Conservation (phyloP, 495 filamentous ascomycete genomes). For the Podospora appendiculata region DNA sequence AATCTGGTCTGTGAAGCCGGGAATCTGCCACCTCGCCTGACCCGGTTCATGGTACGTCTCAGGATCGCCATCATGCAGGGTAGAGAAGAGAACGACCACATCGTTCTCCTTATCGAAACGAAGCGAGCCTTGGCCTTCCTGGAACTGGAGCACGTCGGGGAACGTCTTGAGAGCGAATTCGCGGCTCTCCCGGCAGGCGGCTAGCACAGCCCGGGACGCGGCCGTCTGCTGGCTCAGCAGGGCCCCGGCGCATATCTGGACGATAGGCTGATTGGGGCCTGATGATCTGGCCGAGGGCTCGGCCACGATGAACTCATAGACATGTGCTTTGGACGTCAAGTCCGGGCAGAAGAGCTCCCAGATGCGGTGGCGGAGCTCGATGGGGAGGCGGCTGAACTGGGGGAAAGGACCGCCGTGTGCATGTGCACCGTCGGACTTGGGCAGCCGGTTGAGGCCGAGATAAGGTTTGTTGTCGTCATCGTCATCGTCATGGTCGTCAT, state of each 20-base stretch:
- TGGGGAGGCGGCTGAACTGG: constrained; percentile 28
- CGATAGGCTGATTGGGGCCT: too few species aligned
- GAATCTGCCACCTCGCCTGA: too few species aligned
- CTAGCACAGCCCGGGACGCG: constrained; percentile 20
- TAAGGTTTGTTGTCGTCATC: neutral
- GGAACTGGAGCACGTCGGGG: constrained; percentile 23
- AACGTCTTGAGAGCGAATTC: constrained; percentile 19
- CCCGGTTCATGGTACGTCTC: too few species aligned
- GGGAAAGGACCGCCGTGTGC: constrained; percentile 24
- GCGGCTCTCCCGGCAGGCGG: constrained; percentile 28
- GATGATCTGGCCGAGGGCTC: too few species aligned
- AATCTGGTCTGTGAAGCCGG: too few species aligned
- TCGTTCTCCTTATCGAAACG: constrained; percentile 27
- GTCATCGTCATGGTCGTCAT: constrained; percentile 1
- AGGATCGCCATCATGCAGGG: too few species aligned
- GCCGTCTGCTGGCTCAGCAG: constrained; percentile 20
- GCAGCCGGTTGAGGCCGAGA: neutral
- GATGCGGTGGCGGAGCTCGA: constrained; percentile 30
- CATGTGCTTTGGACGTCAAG: constrained; percentile 18
- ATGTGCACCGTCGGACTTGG: neutral
- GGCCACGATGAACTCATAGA: constrained; percentile 9
- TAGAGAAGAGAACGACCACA: constrained; percentile 9
- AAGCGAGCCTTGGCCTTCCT: constrained; percentile 4
- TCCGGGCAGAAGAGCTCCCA: constrained; percentile 35
- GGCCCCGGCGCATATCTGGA: too few species aligned